Evolutionary conservation across 108 stramenopile species (phyloP), one percentile per base, ranked within the genome.

Genomic region (Nitzschia palea): DNA sequence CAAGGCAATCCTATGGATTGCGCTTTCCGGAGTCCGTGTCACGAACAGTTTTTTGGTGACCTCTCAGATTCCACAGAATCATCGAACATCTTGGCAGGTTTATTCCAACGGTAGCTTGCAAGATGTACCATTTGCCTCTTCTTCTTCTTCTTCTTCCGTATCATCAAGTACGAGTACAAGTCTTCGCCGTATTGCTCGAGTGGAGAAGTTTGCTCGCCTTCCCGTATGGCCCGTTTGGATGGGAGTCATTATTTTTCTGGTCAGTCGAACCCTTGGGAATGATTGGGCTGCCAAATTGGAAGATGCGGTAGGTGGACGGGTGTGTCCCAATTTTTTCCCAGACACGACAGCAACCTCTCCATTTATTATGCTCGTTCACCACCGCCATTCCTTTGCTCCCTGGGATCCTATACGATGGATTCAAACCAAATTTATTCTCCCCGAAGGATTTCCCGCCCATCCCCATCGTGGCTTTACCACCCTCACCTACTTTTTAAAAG

Each of bases 401-500:
- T 86, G 76, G 69, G 94, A 95, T 62, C 82, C 87, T 0, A 17
- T 94, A 2, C 73, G 86, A 26, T 82, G 69, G 43, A 67, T 91
- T 23, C 82, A 85, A 52, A 59, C 67, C 23, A 73, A 65, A 6
- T 75, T 88, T 44, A 55, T 76, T 5, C 75, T 93, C 17, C 89
- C 94, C 3, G 91, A 95, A 64, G 94, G 94, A 25, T 95, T 95
- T 80, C 87, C 94, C 0, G 67, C 87, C 10, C 94, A 95, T 79
- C 88, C 90, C 26, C 94, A 95, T 72, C 75, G 89, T 33, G 94
- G 94, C 10, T 95, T 95, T 64, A 64, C 87, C 4, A 95, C 89
- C 3, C 50, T 95, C 1, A 95, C 94, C 2, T 89, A 87, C 60
- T 75, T 85, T 65, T 62, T 95, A 5, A 52, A 80, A 43, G 94